Conservation (phyloP, 1,139 yeast genomes). For the Suhomyces yuchorum region DNA sequence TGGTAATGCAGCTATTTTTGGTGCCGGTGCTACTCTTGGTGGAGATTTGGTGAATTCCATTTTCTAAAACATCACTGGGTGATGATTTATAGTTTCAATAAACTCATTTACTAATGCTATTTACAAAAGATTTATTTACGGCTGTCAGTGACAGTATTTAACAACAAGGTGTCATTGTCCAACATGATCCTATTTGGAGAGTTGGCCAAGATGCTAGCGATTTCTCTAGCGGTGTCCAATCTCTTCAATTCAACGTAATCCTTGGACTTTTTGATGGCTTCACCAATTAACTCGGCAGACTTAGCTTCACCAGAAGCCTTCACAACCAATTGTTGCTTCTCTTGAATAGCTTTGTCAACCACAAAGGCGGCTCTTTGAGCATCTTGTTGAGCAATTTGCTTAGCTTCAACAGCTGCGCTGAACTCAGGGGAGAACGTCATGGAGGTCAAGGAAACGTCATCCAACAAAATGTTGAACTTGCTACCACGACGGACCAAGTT, state of each 20-base stretch:
- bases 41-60: conserved; percentile 84
- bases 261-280: conserved; percentile 92
- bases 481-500: conserved; percentile 89
- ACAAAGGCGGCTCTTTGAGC: conserved; percentile 97
- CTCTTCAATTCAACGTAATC: conserved; percentile 97
- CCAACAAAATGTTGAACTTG: conserved; percentile 82
- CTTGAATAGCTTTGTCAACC: conserved; percentile 96
- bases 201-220: conserved; percentile 78
- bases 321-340: conserved; percentile 93
- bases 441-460: conserved; percentile 92
- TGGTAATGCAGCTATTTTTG: conserved; percentile 92
- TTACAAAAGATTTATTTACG: conserved; percentile 33
- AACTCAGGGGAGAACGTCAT: conserved; percentile 99
- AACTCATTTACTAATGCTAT: conserved; percentile 3
- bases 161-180: conserved; percentile 87
- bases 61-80: conserved; percentile 44
- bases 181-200: conserved; percentile 91
- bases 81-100: not conserved
- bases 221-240: conserved; percentile 95
- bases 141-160: conserved; percentile 80
- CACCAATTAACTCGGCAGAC: conserved; percentile 98
- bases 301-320: conserved; percentile 98
- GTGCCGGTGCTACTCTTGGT: conserved; percentile 97
- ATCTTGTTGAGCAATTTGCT: conserved; percentile 99
- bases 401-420: conserved; percentile 96